These are phyloP conservation scores for Funneliformis geosporum DNA, from an alignment of 192 early-diverging fungal species.

Conservation along the genomic window DNA sequence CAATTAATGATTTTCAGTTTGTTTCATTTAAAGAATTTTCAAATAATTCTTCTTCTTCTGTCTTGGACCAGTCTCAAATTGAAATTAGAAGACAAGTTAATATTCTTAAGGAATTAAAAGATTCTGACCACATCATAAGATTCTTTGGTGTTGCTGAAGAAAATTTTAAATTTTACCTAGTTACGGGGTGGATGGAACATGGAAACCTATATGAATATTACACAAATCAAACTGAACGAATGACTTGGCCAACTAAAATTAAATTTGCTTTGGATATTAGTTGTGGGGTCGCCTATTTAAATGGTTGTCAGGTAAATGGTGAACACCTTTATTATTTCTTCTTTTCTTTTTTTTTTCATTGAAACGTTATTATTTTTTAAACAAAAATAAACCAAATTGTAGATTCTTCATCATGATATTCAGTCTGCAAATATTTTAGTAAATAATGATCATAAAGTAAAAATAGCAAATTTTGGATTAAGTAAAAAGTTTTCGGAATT, in stretches of 20 bases:
- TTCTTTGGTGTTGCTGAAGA: constrained; percentile 17
- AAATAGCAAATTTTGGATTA: constrained; percentile 21
- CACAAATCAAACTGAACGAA: too few species aligned
- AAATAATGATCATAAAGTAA: neutral
- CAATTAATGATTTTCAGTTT: neutral
- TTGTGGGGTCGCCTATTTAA: constrained; percentile 41
- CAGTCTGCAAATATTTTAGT: constrained; percentile 10
- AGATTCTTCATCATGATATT: constrained; percentile 32
- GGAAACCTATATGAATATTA: constrained; percentile 46
- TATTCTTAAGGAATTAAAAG: constrained; percentile 27
- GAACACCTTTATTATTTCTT: neutral
- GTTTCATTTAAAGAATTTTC: neutral
- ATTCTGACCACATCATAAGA: constrained; percentile 12
- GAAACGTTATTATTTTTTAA: too few species aligned
- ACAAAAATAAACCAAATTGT: neutral
- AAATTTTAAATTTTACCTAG: constrained; percentile 40
- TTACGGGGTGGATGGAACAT: constrained; percentile 39
- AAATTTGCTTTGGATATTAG: constrained; percentile 42
- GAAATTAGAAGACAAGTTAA: constrained; percentile 11
- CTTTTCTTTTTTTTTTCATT: neutral
- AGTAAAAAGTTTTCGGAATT: neutral
- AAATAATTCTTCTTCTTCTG: neutral
- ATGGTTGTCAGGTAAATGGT: constrained; percentile 12
- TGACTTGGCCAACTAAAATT: constrained; percentile 33
- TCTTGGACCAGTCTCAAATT: neutral